These are phyloP conservation scores for Hanseniaspora taiwanica DNA, from an alignment of 805 yeast genomes.

Conservation along the genomic window DNA sequence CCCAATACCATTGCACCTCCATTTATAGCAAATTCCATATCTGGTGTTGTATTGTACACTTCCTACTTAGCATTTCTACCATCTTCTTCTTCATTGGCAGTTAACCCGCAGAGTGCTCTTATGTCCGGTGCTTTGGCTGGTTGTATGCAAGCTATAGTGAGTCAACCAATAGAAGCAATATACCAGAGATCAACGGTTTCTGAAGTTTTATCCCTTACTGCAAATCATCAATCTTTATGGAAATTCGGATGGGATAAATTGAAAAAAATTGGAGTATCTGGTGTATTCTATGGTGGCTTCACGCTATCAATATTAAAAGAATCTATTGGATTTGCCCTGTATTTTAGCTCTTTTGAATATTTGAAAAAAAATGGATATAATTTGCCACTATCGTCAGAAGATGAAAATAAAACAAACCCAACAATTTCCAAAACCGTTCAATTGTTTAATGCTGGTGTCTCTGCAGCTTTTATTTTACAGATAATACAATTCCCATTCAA, in stretches of 20 bases:
- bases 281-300: conserved; percentile 76
- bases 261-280: conserved; percentile 60
- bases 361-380: conserved; percentile 2
- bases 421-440: conserved; percentile 55
- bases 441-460: conserved; percentile 72
- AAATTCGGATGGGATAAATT: conserved; percentile 56
- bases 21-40: conserved; percentile 72
- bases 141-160: conserved; percentile 73
- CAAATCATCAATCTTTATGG: conserved; percentile 60
- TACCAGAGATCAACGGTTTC: conserved; percentile 59
- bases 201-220: conserved; percentile 48
- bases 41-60: conserved; percentile 77
- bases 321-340: conserved; percentile 68
- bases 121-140: conserved; percentile 78
- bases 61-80: conserved; percentile 53
- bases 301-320: conserved; percentile 70
- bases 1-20: conserved; percentile 92
- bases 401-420: conserved; percentile 1
- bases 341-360: conserved; percentile 64
- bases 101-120: conserved; percentile 8
- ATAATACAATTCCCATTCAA: conserved; percentile 73
- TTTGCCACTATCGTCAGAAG: neutral
- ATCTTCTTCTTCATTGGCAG: conserved; percentile 12
- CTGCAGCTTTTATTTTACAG: conserved; percentile 68
- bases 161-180: conserved; percentile 89